These are phyloP conservation scores for Nematocida sp. DNA, from an alignment of 371 early-diverging fungal genomes.

Conservation along the genomic window DNA sequence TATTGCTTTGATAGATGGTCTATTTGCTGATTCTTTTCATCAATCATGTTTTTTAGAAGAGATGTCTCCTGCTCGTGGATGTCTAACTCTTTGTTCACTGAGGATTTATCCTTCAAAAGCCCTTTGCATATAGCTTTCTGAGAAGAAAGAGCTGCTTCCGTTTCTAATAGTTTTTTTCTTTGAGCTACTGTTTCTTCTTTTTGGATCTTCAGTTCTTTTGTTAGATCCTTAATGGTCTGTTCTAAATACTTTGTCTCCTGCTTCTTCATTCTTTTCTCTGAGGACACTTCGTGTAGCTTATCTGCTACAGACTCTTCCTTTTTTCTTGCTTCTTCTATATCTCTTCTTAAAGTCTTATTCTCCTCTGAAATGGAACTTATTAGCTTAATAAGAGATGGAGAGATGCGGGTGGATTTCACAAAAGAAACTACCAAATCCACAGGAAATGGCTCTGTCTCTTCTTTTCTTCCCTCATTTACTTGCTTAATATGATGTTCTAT, in stretches of 20 bases:
- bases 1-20: conserved; percentile 12
- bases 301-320: conserved; percentile 15
- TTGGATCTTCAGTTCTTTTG: conserved; percentile 41
- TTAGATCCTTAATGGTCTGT: conserved; percentile 12
- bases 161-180: conserved; percentile 52
- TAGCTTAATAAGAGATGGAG: conserved; percentile 60
- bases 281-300: conserved; percentile 19
- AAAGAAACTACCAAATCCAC: conserved; percentile 45
- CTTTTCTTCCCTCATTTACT: conserved; percentile 6
- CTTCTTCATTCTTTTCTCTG: conserved; percentile 1
- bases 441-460: conserved; percentile 47
- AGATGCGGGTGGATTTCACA: conserved; percentile 57
- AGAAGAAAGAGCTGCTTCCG: conserved; percentile 55
- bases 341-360: conserved; percentile 16
- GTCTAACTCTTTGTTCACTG: conserved; percentile 40
- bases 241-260: conserved; percentile 41
- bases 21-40: conserved; percentile 52
- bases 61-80: conserved; percentile 57
- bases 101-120: conserved; percentile 55
- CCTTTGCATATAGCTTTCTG: conserved; percentile 58
- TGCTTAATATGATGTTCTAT: conserved; percentile 45
- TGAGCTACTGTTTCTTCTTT: conserved; percentile 48
- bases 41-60: conserved; percentile 36
- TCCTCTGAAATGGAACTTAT: conserved; percentile 56
- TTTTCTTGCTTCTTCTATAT: conserved; percentile 39